These are phyloP conservation scores for Colletotrichum aenigma DNA, from an alignment of 2,329 filamentous ascomycete species.

Conservation along the genomic window DNA sequence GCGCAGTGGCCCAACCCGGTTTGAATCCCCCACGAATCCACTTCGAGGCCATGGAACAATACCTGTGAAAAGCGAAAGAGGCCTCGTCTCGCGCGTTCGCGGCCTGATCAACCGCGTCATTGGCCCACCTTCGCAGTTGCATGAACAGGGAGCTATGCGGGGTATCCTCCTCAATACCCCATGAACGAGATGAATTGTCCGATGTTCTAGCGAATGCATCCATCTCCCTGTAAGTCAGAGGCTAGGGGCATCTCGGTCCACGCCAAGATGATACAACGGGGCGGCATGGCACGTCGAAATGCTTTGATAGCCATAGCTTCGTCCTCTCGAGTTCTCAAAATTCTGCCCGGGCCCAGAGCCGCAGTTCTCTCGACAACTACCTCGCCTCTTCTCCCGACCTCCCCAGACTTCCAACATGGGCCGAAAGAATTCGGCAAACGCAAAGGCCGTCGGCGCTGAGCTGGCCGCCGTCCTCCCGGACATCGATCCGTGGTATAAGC, in stretches of 20 bases:
- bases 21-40: background rate
- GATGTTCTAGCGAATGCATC: background rate
- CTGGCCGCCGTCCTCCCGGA: slow-evolving; percentile 39
- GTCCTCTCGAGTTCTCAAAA: background rate
- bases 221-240: background rate
- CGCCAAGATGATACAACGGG: background rate
- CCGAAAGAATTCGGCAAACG: background rate
- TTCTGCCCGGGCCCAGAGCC: background rate
- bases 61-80: background rate
- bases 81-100: background rate
- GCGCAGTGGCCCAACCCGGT: background rate
- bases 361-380: background rate
- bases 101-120: background rate
- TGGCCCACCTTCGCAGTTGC: background rate
- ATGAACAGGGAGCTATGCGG: background rate
- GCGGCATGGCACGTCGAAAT: background rate
- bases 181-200: background rate
- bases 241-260: background rate
- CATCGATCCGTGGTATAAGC: slow-evolving; percentile 44
- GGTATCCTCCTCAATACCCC: background rate
- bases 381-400: background rate
- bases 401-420: background rate
- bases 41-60: background rate
- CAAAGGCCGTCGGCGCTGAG: slow-evolving; percentile 5
- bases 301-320: background rate